Conservation (phyloP, 2,329 filamentous ascomycete species). For the Rutstroemia sp. region DNA sequence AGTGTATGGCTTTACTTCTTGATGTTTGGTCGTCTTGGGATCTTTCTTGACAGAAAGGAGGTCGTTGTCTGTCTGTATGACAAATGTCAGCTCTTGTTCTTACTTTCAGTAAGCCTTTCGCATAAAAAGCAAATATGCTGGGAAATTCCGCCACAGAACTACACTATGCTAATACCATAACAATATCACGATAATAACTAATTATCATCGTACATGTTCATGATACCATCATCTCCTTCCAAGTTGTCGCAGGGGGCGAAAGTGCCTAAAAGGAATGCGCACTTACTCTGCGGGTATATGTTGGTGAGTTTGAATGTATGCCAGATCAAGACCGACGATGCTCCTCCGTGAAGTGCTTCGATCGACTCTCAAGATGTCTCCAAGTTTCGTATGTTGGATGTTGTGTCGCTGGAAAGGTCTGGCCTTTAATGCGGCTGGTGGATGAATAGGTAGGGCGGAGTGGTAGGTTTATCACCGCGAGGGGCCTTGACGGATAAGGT, state of each 20-base stretch:
- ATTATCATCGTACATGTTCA: constrained; percentile 1
- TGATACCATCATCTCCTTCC: not conserved
- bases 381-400: not conserved
- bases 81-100: constrained; percentile 25
- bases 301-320: constrained; percentile 9
- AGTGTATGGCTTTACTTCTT: constrained; percentile 12
- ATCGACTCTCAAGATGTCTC: not conserved
- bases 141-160: not conserved
- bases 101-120: constrained; percentile 13
- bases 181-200: not conserved
- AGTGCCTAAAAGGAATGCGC: constrained; percentile 10
- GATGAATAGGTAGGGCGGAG: not conserved
- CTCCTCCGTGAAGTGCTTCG: not conserved
- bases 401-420: not conserved
- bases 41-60: constrained; percentile 7
- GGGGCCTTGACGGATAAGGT: not conserved
- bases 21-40: constrained; percentile 15
- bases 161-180: not conserved
- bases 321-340: not conserved
- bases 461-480: constrained; percentile 5
- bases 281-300: constrained; percentile 17
- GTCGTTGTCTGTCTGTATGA: constrained; percentile 20
- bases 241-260: not conserved
- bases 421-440: constrained; percentile 1
- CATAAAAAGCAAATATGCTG: constrained; percentile 13